Evolutionary conservation across 306 rosid species (phyloP), one percentile per base, ranked within the genome.

Genomic region (Lotus japonicus): DNA sequence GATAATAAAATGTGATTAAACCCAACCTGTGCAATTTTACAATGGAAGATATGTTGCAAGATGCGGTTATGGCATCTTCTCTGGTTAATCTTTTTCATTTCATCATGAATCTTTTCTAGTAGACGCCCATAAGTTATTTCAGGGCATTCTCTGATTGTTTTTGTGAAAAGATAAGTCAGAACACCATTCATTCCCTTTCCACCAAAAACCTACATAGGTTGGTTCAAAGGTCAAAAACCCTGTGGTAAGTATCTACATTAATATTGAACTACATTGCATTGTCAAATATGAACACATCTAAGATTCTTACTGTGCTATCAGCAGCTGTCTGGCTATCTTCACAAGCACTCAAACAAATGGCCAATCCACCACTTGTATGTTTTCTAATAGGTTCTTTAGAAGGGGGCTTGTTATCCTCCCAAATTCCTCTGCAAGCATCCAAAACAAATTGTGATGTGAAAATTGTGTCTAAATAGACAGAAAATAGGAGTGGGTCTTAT

Each of bases 281-380:
- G 9, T 35, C 8, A 44, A 16, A 54, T 17, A 21, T 15, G 10
- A 56, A 41, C 21, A 14, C 5, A 2, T 23, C 59, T 6, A 15
- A 48, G 3, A 55, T 10, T 41, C 86, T 83, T 80, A 87, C 95
- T 19, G 85, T 10, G 36, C 89, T 85, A 83, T 92, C 96, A 23
- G 87, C 57, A 28, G 98, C 92, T 52, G 81, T 17, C 36, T 85
- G 84, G 64, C 66, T 72, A 77, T 89, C 98, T 48, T 53, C 79
- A 72, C 98, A 89, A 11, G 98, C 95, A 82, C 92, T 81, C 0
- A 92, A 18, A 54, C 82, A 70, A 70, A 92, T 83, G 0, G 92
- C 96, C 68, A 59, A 21, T 72, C 96, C 96, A 39, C 96, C 95
- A 52, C 57, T 73, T 2, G 98, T 82, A 38, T 67, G 60, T 75